These are phyloP conservation scores for Trichophyton verrucosum DNA, from an alignment of 2,329 filamentous ascomycete genomes.

Conservation along the genomic window DNA sequence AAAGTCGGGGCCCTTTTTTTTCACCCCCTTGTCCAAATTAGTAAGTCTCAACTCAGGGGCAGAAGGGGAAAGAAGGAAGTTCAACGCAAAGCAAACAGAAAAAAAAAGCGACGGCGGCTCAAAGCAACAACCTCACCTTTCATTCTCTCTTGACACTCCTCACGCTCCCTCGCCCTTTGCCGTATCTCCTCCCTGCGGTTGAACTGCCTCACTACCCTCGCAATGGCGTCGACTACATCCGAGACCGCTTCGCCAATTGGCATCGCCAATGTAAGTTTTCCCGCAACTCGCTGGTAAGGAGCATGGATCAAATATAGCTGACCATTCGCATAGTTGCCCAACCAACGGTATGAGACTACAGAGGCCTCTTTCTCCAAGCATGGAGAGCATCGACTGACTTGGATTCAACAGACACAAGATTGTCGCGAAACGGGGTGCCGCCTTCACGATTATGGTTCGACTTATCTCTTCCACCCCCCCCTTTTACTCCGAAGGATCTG, in stretches of 20 bases:
- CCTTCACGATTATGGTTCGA: constrained; percentile 96
- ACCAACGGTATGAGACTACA: constrained; percentile 46
- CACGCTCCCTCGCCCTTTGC: neutral
- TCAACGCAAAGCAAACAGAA: constrained; percentile 10
- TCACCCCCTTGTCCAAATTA: constrained; percentile 14
- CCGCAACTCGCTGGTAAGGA: neutral
- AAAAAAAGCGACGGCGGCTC: constrained; percentile 6
- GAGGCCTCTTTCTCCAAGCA: neutral
- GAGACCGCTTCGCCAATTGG: constrained; percentile 56
- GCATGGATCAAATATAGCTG: neutral
- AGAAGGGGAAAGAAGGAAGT: constrained; percentile 10
- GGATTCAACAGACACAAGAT: constrained; percentile 50
- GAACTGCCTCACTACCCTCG: neutral
- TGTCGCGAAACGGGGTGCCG: constrained; percentile 74
- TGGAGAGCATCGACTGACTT: constrained; percentile 19
- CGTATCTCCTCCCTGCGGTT: constrained; percentile 4
- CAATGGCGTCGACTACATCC: constrained; percentile 22
- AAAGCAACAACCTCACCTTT: constrained; percentile 7
- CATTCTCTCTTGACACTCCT: constrained; percentile 7
- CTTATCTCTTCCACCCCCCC: neutral
- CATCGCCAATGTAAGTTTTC: constrained; percentile 54
- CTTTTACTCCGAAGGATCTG: neutral
- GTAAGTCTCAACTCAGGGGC: constrained; percentile 21
- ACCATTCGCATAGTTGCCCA: constrained; percentile 44
- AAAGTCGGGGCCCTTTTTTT: constrained; percentile 16